Conservation (phyloP, 2,329 filamentous ascomycete species). For the Beauveria scarabaeidicola region DNA sequence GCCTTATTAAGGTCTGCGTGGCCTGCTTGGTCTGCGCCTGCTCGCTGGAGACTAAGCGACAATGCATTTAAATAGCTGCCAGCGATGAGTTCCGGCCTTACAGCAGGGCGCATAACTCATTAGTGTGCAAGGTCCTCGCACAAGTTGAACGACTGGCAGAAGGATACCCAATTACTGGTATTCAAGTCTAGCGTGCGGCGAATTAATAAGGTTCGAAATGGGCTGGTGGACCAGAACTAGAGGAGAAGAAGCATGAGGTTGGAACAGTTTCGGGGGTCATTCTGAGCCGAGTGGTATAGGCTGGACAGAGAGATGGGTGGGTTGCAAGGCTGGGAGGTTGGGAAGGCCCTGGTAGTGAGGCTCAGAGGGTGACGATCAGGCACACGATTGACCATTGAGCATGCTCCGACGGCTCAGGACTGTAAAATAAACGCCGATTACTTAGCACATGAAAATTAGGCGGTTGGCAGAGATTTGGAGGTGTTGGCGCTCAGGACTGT, state of each 20-base stretch:
- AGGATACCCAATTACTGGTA: background rate
- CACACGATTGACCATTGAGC: no score
- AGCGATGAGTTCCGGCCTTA: background rate
- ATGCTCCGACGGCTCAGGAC: no score
- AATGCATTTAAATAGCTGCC: background rate
- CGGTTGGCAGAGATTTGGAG: no score
- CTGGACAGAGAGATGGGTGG: no score
- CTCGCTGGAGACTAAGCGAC: background rate
- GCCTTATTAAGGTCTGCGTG: background rate
- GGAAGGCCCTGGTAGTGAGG: no score
- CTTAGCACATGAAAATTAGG: no score
- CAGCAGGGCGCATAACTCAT: background rate
- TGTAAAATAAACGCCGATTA: no score
- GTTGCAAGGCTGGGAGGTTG: no score
- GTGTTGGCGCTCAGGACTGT: no score
- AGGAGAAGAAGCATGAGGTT: background rate
- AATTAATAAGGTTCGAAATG: background rate
- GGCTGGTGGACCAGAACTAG: background rate
- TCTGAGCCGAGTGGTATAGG: background rate
- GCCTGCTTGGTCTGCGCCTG: background rate
- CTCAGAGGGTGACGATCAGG: no score
- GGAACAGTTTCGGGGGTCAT: background rate
- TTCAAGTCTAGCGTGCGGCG: background rate
- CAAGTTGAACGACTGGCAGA: no score
- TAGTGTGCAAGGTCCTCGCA: no score